Base-by-base conservation (phyloP, 495 filamentous ascomycete genomes). In the Chaetomium tenue region DNA sequence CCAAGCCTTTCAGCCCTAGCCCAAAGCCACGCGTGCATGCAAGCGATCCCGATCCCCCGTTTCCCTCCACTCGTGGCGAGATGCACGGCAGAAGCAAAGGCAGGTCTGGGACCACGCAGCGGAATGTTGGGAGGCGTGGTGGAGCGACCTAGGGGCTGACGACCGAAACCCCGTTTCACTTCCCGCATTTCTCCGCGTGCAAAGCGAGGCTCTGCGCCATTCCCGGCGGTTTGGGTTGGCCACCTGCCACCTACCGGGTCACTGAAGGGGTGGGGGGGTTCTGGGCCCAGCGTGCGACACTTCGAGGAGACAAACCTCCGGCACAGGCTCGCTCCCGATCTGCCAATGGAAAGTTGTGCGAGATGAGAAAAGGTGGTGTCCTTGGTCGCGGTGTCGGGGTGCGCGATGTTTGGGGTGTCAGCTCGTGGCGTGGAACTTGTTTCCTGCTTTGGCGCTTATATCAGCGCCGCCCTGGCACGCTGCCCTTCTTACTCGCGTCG, bases 201-300 rank as follows among this genome's bases (percentile, higher is more conserved):
- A 18, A 5, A 46, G 5, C 13, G 59, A 62, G 60, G 39, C 50
- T 54, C 60, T 44, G 51, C 18, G 33, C 28, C 22, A 22, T 44
- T 54, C 51, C 60, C 60, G 50, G 50, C 30, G 12, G 37, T 62
- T 30, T 46, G 51, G 58, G 47, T 11, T 6, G 18, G 11, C 25
- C 39, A 22, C 15, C 57, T 20, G 42, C n/a, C 39, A 58, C 55
- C 23, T 42, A 20, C 42, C 55, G 33, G 55, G n/a, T n/a, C n/a
- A n/a, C n/a, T n/a, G n/a, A n/a, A n/a, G n/a, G n/a, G n/a, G n/a
- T n/a, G n/a, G n/a, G n/a, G n/a, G n/a, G n/a, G 57, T 46, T 60
- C 46, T 51, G 47, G 58, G 28, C 18, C 39, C 26, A n/a, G 46
- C 46, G n/a, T 51, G 46, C 58, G 46, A 42, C 58, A 39, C 58